Base-by-base conservation (phyloP, 768 basidiomycete genomes). In the Saitozyma podzolica region DNA sequence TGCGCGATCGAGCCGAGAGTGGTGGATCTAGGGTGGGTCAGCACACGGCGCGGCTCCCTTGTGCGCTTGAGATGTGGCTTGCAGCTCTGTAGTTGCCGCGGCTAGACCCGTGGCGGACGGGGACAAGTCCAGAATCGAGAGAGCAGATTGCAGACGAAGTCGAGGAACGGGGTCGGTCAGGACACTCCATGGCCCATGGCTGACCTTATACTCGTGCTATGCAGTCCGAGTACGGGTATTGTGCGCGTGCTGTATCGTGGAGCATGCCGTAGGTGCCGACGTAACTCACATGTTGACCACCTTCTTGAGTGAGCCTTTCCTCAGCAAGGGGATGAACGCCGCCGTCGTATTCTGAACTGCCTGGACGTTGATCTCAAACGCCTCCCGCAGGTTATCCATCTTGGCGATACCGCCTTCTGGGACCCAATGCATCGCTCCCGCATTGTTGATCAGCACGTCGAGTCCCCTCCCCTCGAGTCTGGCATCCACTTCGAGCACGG, bases 391-490 rank as follows among this genome's bases (percentile, higher is more conserved):
- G 17, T 48, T 48, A 17, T 48, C 47, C 47, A 14, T 48, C 47
- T 14, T 48, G 13, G 47, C 47, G 14, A 14, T 48, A 14, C 13
- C 47, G 13, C 47, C 47, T 14, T 48, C 17, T 14, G 47, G 47
- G 17, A 17, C 47, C 13, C 17, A 48, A 3, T 48, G 14, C 47
- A 48, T 48, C 13, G 17, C 17, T 48, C 47, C 47, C 14, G 47
- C 47, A 48, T 48, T 48, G 47, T 48, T 48, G 47, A 48, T 48
- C 47, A 48, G 47, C 14, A 48, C 47, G 47, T 48, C 47, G 13
- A 48, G 47, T 2, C 47, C 47, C 47, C 6, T 48, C 14, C 47
- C 47, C 2, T 17, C 6, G 14, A 48, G 17, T 14, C 14, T 14
- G 47, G 47, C 47, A 2, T 48, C 47, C 14, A 48, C 47, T 6